Conservation (phyloP, 805 yeast genomes). For the Candida wancherniae region DNA sequence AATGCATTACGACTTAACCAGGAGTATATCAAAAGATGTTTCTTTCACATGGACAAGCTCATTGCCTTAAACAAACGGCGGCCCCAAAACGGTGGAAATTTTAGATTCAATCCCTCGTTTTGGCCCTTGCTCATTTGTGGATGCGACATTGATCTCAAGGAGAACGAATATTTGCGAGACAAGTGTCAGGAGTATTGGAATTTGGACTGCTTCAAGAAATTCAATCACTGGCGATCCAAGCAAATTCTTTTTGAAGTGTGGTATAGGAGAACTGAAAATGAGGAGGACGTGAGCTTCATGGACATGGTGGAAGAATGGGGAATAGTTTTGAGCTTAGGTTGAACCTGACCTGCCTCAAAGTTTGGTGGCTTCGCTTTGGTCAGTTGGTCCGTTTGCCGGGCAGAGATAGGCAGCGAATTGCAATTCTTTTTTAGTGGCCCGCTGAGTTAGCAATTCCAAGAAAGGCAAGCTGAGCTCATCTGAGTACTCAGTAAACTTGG, state of each 20-base stretch:
- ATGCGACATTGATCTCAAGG: constrained; percentile 19
- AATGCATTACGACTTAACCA: constrained; percentile 32
- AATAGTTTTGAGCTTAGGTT: constrained; percentile 33
- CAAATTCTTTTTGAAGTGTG: constrained; percentile 51
- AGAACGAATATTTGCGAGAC: constrained; percentile 24
- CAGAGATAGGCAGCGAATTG: constrained; percentile 6
- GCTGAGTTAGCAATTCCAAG: constrained; percentile 2
- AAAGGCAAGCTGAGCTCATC: constrained; percentile 14
- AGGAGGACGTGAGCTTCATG: constrained; percentile 43
- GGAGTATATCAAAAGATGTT: constrained; percentile 27
- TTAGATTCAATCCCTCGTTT: constrained; percentile 37
- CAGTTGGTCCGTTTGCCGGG: not conserved
- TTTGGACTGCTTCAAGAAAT: constrained; percentile 20
- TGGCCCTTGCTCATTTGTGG: constrained; percentile 47
- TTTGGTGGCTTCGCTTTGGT: not conserved
- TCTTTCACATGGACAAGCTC: constrained; percentile 32
- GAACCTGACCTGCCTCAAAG: constrained; percentile 1
- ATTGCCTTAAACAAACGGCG: constrained; percentile 12
- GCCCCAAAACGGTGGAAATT: constrained; percentile 6
- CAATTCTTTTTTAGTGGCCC: constrained; percentile 7
- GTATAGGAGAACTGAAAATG: constrained; percentile 35
- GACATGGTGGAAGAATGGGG: constrained; percentile 56
- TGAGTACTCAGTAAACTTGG: constrained; percentile 4
- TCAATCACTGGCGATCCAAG: constrained; percentile 51
- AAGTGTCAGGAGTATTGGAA: constrained; percentile 31